Percentiles rank a stretch among this genome's conserved stretches.
phyloP scores from a whole-genome alignment of 805 yeast species.

The Schizosaccharomyces cryophilus region DNA sequence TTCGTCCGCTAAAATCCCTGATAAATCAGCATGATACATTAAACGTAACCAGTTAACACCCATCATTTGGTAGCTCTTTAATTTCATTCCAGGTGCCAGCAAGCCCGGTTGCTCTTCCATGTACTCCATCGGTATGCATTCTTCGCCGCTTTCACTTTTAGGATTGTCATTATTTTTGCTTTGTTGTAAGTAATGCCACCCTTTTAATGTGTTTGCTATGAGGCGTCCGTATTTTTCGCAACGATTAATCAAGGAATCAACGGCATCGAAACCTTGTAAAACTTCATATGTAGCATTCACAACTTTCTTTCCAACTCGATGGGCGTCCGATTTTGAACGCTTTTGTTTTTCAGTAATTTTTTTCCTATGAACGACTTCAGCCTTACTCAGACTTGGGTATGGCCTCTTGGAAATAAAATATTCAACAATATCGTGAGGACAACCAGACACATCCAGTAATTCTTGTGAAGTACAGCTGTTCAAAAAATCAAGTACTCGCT shows the following conservation, averaged over 20 bases:
- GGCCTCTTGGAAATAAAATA: conserved; percentile 47
- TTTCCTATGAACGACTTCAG: conserved; percentile 21
- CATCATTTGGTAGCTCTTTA: conserved; percentile 86
- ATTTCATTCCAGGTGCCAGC: conserved; percentile 33
- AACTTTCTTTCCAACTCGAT: conserved; percentile 34
- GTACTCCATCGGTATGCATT: conserved; percentile 2
- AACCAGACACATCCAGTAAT: conserved; percentile 54
- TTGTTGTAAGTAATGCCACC: conserved; percentile 75
- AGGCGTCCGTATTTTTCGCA: conserved; percentile 60
- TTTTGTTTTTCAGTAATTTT: conserved; percentile 12
- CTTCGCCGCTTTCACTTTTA: conserved; percentile 22
- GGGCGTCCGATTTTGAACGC: conserved; percentile 81
- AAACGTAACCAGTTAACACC: conserved; percentile 84
- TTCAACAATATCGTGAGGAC: conserved; percentile 41
- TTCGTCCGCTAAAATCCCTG: conserved; percentile 92
- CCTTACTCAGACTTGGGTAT: conserved; percentile 33
- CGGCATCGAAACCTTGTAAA: conserved; percentile 61
- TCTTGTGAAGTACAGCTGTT: conserved; percentile 57
- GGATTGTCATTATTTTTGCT: conserved; percentile 29
- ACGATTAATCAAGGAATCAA: conserved; percentile 65
- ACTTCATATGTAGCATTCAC: conserved; percentile 31
- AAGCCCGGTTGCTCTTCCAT: conserved; percentile 49
- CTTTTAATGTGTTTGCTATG: conserved; percentile 45
- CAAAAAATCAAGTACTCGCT: conserved; percentile 46
- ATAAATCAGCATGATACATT: conserved; percentile 49